A percentile compares a stretch with the other conserved stretches of the same genome.
Evolutionary conservation across 495 filamentous ascomycete genomes (phyloP).

Genomic region (Clohesyomyces aquaticus): DNA sequence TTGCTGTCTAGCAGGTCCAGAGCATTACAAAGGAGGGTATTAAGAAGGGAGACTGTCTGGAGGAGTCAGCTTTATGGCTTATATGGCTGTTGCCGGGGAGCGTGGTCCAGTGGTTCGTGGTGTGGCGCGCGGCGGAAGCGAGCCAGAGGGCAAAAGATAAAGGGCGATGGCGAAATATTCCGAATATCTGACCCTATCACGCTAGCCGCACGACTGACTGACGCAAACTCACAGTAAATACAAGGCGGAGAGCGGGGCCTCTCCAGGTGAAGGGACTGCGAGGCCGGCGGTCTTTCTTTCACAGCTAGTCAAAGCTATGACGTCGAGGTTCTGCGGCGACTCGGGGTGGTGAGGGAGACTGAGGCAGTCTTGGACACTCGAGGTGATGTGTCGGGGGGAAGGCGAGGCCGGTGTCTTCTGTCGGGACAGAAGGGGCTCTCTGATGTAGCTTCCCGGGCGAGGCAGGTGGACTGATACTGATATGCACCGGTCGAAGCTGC

Average conservation of each 20-base stretch:
- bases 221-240: slow-evolving; percentile 25
- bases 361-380: slow-evolving; percentile 8
- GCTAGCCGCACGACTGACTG: background rate
- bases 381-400: slow-evolving; percentile 9
- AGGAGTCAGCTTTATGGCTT: too few species aligned
- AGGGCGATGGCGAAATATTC: slow-evolving; percentile 8
- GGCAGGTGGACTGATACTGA: slow-evolving; percentile 11
- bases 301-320: slow-evolving; percentile 50
- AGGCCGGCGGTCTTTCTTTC: slow-evolving; percentile 14
- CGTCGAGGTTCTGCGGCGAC: slow-evolving; percentile 26
- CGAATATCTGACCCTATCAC: slow-evolving; percentile 1
- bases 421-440: slow-evolving; percentile 29
- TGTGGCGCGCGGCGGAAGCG: background rate
- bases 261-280: slow-evolving; percentile 29
- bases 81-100: too few species aligned
- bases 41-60: slow-evolving; percentile 26
- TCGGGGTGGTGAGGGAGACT: slow-evolving; percentile 19
- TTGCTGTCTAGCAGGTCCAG: slow-evolving; percentile 25
- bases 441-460: slow-evolving; percentile 9
- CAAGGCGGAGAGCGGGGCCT: slow-evolving; percentile 11
- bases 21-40: slow-evolving; percentile 43
- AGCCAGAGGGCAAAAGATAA: slow-evolving; percentile 2
- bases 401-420: slow-evolving; percentile 35
- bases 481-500: slow-evolving; percentile 19
- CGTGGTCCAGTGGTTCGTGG: background rate